These are phyloP conservation scores for Plasmodium knowlesi DNA, from an alignment of 169 alveolate genomes.

Conservation along the genomic window DNA sequence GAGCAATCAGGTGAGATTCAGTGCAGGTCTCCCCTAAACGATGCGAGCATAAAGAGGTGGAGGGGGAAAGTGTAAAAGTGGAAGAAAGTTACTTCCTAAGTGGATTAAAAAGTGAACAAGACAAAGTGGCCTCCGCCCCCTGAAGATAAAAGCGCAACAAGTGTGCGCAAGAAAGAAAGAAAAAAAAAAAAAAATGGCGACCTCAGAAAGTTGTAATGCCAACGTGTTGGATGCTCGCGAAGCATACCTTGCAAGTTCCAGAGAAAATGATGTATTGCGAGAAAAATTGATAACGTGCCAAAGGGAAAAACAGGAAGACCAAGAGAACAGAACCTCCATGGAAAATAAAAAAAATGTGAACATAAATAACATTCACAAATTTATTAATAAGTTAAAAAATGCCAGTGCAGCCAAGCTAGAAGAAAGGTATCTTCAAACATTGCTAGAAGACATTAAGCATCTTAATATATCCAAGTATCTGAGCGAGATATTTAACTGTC, in stretches of 20 bases:
- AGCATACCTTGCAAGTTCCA: not conserved
- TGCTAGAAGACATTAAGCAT: conserved; percentile 47
- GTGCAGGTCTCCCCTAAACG: too few species aligned
- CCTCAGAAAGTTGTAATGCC: not conserved
- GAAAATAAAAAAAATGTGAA: conserved; percentile 35
- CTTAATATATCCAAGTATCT: conserved; percentile 51
- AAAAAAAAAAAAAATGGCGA: not conserved
- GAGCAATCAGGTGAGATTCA: too few species aligned
- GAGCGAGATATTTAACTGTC: conserved; percentile 40
- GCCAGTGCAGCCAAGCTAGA: conserved; percentile 31
- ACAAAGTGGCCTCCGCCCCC: not conserved
- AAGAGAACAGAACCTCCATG: not conserved
- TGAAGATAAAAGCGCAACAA: too few species aligned
- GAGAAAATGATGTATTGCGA: conserved; percentile 48
- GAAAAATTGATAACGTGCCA: not conserved
- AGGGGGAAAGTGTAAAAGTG: too few species aligned
- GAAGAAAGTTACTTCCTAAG: not conserved
- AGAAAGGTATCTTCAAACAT: conserved; percentile 2
- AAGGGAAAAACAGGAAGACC: not conserved
- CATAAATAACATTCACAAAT: conserved; percentile 55
- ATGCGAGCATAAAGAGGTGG: too few species aligned
- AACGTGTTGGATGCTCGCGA: not conserved
- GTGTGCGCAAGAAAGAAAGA: not conserved
- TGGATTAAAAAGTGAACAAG: not conserved
- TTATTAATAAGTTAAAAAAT: conserved; percentile 56